Evolutionary conservation across 2,329 filamentous ascomycete genomes (phyloP).

Genomic region (Penicillium corylophilum): DNA sequence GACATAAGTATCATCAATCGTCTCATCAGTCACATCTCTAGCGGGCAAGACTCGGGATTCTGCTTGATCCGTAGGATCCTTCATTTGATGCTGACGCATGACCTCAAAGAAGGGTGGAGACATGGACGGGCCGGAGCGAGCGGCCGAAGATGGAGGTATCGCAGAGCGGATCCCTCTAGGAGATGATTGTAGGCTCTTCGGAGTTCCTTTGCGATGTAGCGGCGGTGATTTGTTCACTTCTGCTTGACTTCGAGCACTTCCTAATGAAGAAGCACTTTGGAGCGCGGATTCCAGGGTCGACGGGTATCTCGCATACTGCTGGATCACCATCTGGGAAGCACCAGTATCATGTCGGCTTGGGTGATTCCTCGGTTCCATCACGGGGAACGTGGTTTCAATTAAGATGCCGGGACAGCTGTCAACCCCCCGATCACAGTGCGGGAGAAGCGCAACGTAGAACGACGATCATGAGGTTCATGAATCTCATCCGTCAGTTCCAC

Average conservation of each 20-base stretch:
- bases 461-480: slow-evolving; percentile 9
- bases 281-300: slow-evolving; percentile 34
- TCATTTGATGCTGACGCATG: slow-evolving; percentile 28
- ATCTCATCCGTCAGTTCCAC: slow-evolving; percentile 5
- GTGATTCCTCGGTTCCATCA: slow-evolving; percentile 26
- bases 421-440: slow-evolving; percentile 2
- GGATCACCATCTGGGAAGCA: slow-evolving; percentile 33
- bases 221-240: slow-evolving; percentile 37
- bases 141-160: slow-evolving; percentile 25
- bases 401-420: neutral
- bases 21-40: slow-evolving; percentile 65
- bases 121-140: slow-evolving; percentile 40
- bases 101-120: slow-evolving; percentile 40
- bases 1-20: slow-evolving; percentile 79
- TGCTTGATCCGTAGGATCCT: slow-evolving; percentile 39
- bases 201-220: slow-evolving; percentile 38
- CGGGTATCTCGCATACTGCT: slow-evolving; percentile 42
- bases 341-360: slow-evolving; percentile 26
- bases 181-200: slow-evolving; percentile 40
- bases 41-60: slow-evolving; percentile 61
- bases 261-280: slow-evolving; percentile 38
- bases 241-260: slow-evolving; percentile 34
- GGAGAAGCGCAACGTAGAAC: slow-evolving; percentile 4
- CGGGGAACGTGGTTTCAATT: slow-evolving; percentile 36
- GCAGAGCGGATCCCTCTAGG: slow-evolving; percentile 34